Evolutionary conservation across 129 eudicot genomes (phyloP).

Genomic region (Flaveria linearis): DNA sequence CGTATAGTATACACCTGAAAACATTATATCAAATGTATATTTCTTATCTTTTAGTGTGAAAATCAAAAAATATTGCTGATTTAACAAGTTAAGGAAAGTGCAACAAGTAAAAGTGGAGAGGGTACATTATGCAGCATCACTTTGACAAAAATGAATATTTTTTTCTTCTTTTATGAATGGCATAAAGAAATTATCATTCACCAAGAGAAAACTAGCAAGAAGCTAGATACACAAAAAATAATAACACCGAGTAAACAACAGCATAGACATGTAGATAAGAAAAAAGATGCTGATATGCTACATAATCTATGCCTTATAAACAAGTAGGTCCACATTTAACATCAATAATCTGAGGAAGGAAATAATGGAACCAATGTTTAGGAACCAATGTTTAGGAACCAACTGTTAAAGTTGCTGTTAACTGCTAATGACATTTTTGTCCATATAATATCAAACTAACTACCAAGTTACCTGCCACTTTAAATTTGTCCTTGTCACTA

Average conservation of each 20-base stretch:
- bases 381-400: slow-evolving; percentile 22
- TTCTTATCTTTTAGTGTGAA: no score
- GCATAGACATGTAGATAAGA: slow-evolving; percentile 3
- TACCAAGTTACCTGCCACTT: slow-evolving; percentile 32
- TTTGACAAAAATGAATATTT: neutral
- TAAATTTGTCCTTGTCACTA: slow-evolving; percentile 4
- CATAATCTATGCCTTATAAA: slow-evolving; percentile 6
- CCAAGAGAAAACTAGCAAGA: no score
- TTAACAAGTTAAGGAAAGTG: no score
- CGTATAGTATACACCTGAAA: no score
- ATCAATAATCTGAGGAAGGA: slow-evolving; percentile 10
- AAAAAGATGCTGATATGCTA: slow-evolving; percentile 22
- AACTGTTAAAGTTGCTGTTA: slow-evolving; percentile 21
- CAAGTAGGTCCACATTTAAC: slow-evolving; percentile 25
- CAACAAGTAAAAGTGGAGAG: no score
- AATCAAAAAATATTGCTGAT: no score
- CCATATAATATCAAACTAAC: slow-evolving; percentile 24
- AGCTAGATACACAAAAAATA: no score
- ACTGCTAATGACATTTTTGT: slow-evolving; percentile 30
- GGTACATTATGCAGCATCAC: no score
- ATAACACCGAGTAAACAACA: neutral
- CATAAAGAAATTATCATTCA: no score
- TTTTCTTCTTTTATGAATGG: no score
- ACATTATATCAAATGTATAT: no score
- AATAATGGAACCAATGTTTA: slow-evolving; percentile 20